Evolutionary conservation across 768 basidiomycete species (phyloP).

Genomic region (Amanita pallidorosea): DNA sequence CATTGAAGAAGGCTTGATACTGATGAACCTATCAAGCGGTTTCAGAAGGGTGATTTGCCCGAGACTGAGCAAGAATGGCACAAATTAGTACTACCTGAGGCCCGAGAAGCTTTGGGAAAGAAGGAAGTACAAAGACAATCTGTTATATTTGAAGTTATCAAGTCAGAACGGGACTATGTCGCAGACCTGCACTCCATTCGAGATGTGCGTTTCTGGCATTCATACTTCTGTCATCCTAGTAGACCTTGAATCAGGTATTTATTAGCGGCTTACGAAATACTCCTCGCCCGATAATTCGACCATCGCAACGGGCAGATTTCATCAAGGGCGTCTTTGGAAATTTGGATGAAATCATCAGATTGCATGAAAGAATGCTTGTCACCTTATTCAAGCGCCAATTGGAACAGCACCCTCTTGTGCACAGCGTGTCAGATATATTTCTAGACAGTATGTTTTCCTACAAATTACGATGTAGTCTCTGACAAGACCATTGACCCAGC

Average conservation of each 20-base stretch:
- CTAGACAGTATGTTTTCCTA: conserved; percentile 49
- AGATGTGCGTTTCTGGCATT: conserved; percentile 32
- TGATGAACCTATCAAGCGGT: conserved; percentile 52
- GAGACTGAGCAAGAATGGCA: conserved; percentile 81
- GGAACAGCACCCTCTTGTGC: conserved; percentile 77
- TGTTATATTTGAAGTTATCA: conserved; percentile 81
- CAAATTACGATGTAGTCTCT: conserved; percentile 6
- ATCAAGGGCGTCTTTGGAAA: conserved; percentile 81
- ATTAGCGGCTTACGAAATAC: conserved; percentile 52
- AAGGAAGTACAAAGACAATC: conserved; percentile 79
- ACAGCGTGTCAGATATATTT: conserved; percentile 77
- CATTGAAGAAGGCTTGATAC: conserved; percentile 38
- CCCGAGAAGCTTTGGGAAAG: conserved; percentile 60
- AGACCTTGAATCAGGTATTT: conserved; percentile 43
- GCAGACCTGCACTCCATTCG: conserved; percentile 62
- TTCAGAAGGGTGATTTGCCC: conserved; percentile 54
- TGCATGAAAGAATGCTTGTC: conserved; percentile 60
- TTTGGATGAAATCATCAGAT: conserved; percentile 49
- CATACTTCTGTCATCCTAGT: conserved; percentile 1
- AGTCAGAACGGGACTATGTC: conserved; percentile 84
- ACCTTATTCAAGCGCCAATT: conserved; percentile 72
- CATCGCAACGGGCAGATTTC: conserved; percentile 49
- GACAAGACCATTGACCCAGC: conserved; percentile 23
- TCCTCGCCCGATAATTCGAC: conserved; percentile 55
- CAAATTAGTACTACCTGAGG: conserved; percentile 60